Conservation (phyloP, 495 filamentous ascomycete species). For the Extremus antarcticus region DNA sequence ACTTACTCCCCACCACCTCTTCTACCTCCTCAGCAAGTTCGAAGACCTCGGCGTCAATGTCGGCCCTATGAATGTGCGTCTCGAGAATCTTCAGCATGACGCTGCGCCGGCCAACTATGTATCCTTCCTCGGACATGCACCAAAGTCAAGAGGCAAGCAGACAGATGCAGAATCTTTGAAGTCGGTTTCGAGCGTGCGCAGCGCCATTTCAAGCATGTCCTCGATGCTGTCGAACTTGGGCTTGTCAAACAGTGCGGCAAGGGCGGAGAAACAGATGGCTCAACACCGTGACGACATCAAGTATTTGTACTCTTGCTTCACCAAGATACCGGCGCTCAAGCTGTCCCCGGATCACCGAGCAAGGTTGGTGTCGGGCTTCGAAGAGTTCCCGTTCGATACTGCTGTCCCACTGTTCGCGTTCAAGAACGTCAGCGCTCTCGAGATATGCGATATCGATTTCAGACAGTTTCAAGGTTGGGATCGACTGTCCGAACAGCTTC, state of each 20-base stretch:
- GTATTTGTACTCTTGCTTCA: slow-evolving; percentile 96
- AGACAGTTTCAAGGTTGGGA: slow-evolving; percentile 97
- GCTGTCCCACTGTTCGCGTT: slow-evolving; percentile 92
- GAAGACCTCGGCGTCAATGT: slow-evolving; percentile 83
- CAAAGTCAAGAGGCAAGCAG: slow-evolving; percentile 49
- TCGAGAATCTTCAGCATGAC: slow-evolving; percentile 89
- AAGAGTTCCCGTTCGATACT: slow-evolving; percentile 96
- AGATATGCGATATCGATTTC: slow-evolving; percentile 91
- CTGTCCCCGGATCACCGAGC: slow-evolving; percentile 84
- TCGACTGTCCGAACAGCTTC: slow-evolving; percentile 76
- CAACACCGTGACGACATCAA: slow-evolving; percentile 76
- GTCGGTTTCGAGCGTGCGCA: slow-evolving; percentile 92
- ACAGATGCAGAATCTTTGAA: slow-evolving; percentile 83
- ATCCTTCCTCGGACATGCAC: slow-evolving; percentile 77
- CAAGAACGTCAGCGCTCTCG: slow-evolving; percentile 87
- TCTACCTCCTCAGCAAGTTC: slow-evolving; percentile 88
- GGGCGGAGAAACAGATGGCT: slow-evolving; percentile 76
- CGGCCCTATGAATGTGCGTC: slow-evolving; percentile 87
- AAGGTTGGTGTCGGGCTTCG: slow-evolving; percentile 78
- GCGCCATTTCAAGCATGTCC: slow-evolving; percentile 93
- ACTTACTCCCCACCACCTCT: slow-evolving; percentile 93
- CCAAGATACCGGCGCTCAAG: slow-evolving; percentile 87
- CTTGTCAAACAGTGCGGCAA: slow-evolving; percentile 61
- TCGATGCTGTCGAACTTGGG: slow-evolving; percentile 83
- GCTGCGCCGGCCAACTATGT: slow-evolving; percentile 84